Conservation (phyloP, 2,329 filamentous ascomycete species). For the Botryotinia convoluta region DNA sequence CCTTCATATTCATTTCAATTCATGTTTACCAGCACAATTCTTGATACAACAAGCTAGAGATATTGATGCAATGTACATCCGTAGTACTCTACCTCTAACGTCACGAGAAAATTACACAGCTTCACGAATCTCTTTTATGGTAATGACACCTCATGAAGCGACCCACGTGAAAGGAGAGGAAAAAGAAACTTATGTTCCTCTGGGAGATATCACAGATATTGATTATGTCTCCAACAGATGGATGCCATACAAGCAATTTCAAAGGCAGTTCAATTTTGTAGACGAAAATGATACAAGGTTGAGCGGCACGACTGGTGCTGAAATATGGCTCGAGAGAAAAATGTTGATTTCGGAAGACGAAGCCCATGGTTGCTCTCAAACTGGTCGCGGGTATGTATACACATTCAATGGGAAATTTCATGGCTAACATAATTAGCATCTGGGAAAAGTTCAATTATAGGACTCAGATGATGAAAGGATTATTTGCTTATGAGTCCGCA, state of each 20-base stretch:
- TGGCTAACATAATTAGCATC: conserved; percentile 40
- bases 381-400: conserved; percentile 50
- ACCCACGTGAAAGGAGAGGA: conserved; percentile 29
- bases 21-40: conserved; percentile 61
- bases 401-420: background rate
- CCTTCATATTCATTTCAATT: conserved; percentile 75
- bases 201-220: conserved; percentile 49
- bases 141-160: conserved; percentile 35
- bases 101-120: conserved; percentile 26
- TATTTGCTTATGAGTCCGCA: conserved; percentile 64
- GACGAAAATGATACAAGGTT: conserved; percentile 35
- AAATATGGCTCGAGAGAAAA: conserved; percentile 59
- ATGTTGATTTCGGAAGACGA: conserved; percentile 61
- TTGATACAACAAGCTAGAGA: conserved; percentile 54
- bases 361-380: conserved; percentile 50
- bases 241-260: conserved; percentile 50
- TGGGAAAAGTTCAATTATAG: conserved; percentile 65
- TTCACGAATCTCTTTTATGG: conserved; percentile 37
- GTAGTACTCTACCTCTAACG: conserved; percentile 54
- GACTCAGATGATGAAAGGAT: conserved; percentile 70
- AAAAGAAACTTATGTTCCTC: conserved; percentile 30
- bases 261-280: conserved; percentile 38
- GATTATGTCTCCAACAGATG: conserved; percentile 46
- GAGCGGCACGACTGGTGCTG: conserved; percentile 37
- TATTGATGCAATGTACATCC: conserved; percentile 67